phyloP scores from a whole-genome alignment of 2,329 filamentous ascomycete genomes.

The Cercospora zeina region DNA sequence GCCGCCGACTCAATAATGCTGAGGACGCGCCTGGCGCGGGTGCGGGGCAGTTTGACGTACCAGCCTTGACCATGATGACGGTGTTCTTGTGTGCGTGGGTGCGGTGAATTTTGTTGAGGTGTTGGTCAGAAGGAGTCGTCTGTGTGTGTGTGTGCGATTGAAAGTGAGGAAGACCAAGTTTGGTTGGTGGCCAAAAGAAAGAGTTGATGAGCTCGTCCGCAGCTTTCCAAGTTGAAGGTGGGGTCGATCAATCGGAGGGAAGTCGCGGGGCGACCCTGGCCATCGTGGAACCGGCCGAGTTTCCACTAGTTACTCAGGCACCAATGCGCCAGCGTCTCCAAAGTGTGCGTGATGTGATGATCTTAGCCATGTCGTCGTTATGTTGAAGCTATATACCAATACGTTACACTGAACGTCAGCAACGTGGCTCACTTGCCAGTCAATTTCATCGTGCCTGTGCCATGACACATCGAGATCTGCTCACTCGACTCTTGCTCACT shows the following conservation, averaged over 20 bases:
- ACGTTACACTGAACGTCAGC: conserved; percentile 10
- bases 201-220: conserved; percentile 12
- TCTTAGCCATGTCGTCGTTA: conserved; percentile 12
- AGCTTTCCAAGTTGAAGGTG: conserved; percentile 11
- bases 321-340: neutral
- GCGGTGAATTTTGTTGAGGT: conserved; percentile 10
- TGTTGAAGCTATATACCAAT: conserved; percentile 18
- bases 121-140: neutral
- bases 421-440: conserved; percentile 1
- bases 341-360: neutral
- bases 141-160: conserved; percentile 14
- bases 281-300: neutral
- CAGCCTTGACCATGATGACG: conserved; percentile 37
- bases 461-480: conserved; percentile 2
- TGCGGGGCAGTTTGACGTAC: conserved; percentile 24
- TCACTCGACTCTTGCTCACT: conserved; percentile 3
- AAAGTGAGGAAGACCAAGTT: neutral
- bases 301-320: neutral
- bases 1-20: neutral
- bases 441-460: neutral
- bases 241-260: conserved; percentile 5
- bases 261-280: conserved; percentile 10
- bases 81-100: conserved; percentile 10
- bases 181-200: conserved; percentile 8
- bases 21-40: conserved; percentile 14